phyloP scores from a whole-genome alignment of 768 basidiomycete genomes.

The Baorangia bicolor region DNA sequence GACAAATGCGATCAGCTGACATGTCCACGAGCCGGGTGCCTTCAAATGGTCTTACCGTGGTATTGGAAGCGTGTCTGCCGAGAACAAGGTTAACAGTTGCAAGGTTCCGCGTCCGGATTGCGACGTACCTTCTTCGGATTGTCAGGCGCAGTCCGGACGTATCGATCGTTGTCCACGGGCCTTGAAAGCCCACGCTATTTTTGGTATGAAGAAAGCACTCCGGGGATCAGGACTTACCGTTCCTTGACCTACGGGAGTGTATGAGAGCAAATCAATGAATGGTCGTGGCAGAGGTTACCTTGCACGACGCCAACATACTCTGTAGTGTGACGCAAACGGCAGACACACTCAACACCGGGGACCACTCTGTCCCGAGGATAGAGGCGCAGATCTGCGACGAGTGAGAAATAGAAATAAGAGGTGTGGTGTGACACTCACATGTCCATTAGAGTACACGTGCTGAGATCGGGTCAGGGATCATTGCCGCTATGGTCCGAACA shows the following conservation, averaged over 20 bases:
- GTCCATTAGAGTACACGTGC: conserved; percentile 89
- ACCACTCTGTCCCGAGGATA: conserved; percentile 88
- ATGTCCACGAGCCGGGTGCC: background rate
- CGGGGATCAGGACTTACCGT: conserved; percentile 44
- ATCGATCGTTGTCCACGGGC: conserved; percentile 82
- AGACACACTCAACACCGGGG: conserved; percentile 80
- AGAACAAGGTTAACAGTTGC: conserved; percentile 11
- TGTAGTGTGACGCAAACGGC: conserved; percentile 84
- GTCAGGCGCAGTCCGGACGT: conserved; percentile 72
- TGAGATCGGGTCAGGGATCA: conserved; percentile 30
- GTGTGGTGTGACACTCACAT: conserved; percentile 45
- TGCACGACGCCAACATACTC: conserved; percentile 92
- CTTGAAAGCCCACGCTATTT: conserved; percentile 37
- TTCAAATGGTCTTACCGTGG: conserved; percentile 52
- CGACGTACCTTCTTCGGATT: conserved; percentile 80
- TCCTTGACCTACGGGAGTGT: conserved; percentile 51
- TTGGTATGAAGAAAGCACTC: background rate
- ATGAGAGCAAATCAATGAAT: background rate
- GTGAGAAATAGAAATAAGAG: conserved; percentile 16
- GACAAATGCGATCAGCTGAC: conserved; percentile 17
- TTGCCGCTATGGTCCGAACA: background rate
- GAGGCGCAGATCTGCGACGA: conserved; percentile 76
- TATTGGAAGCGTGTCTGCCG: conserved; percentile 76
- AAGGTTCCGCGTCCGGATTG: background rate
- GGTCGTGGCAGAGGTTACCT: conserved; percentile 44